A percentile compares a stretch with the other conserved stretches of the same genome.
These are phyloP conservation scores for Aspergillus tanneri DNA, from an alignment of 2,329 filamentous ascomycete species.

Conservation along the genomic window DNA sequence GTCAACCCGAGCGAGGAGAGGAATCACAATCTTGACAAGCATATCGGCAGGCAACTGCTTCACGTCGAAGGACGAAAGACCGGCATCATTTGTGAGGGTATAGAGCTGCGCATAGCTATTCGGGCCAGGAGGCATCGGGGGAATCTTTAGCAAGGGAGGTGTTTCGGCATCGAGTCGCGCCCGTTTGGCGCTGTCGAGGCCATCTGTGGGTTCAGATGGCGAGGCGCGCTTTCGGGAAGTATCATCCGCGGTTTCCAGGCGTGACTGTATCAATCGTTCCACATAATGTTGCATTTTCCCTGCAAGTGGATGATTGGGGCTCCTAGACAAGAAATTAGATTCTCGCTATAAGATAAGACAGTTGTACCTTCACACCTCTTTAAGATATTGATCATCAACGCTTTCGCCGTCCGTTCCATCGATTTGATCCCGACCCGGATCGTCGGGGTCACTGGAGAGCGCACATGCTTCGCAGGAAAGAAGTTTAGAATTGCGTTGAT, in stretches of 20 bases:
- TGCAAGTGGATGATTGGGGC: conserved; percentile 73
- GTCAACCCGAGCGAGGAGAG: conserved; percentile 72
- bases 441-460: conserved; percentile 72
- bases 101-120: conserved; percentile 81
- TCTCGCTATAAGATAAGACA: background rate
- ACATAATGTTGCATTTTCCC: conserved; percentile 83
- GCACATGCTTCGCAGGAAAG: conserved; percentile 81
- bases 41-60: conserved; percentile 72
- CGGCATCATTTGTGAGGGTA: conserved; percentile 74
- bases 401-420: conserved; percentile 89
- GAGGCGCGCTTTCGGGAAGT: conserved; percentile 71
- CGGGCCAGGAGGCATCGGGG: conserved; percentile 71
- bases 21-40: conserved; percentile 77
- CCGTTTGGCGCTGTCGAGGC: conserved; percentile 75
- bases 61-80: conserved; percentile 77
- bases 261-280: conserved; percentile 75
- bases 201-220: conserved; percentile 68
- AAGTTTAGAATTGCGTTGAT: conserved; percentile 83
- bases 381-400: conserved; percentile 77
- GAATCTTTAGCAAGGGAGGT: conserved; percentile 54
- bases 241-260: conserved; percentile 78
- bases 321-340: conserved; percentile 52
- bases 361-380: conserved; percentile 61
- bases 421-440: conserved; percentile 82
- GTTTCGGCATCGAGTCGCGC: conserved; percentile 64